Base-by-base conservation (phyloP, 257 asterid species). In the Fraxinus americana region DNA sequence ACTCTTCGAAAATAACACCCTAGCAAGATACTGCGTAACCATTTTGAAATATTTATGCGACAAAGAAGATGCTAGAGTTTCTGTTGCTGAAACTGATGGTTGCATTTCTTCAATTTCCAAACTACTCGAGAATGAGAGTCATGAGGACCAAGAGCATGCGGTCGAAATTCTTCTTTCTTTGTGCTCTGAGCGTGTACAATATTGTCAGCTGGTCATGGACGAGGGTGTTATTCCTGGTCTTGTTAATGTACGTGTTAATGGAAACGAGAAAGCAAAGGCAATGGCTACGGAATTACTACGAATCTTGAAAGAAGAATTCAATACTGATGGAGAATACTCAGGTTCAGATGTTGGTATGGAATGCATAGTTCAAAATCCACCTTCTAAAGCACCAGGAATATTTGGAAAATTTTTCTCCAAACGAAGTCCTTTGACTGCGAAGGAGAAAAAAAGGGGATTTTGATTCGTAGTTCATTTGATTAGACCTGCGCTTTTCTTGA, bases 191-290 rank as follows among this genome's bases (percentile, higher is more conserved):
- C 66, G 90, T 0, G 77, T 52, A 23, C 74, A 78, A 2, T 89
- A 84, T 63, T 87, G 97, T 77, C 78, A 77, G 80, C 73, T 90
- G 74, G 93, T 90, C 32, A 88, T 93, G 97, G 83, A 83, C 0
- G 98, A 96, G 77, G 94, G 93, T 16, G 89, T 88, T 23, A 82
- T 93, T 77, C 93, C 98, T 0, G 85, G 83, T 74, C 96, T 96
- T 2, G 81, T 86, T 12, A 71, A 48, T 14, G 75, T 93, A 29
- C 87, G 92, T 0, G 16, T 80, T 59, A 96, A 87, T 21, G 98
- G 98, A 70, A 96, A 83, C 79, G 29, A 68, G 71, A 86, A 70
- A 81, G 94, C 86, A 6, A 86, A 79, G 85, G 87, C 87, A 25
- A 90, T 85, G 92, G 92, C 98, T 4, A 23, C 78, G 83, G 99